Conservation (phyloP, 495 filamentous ascomycete species). For the Penicillium pancosmium region DNA sequence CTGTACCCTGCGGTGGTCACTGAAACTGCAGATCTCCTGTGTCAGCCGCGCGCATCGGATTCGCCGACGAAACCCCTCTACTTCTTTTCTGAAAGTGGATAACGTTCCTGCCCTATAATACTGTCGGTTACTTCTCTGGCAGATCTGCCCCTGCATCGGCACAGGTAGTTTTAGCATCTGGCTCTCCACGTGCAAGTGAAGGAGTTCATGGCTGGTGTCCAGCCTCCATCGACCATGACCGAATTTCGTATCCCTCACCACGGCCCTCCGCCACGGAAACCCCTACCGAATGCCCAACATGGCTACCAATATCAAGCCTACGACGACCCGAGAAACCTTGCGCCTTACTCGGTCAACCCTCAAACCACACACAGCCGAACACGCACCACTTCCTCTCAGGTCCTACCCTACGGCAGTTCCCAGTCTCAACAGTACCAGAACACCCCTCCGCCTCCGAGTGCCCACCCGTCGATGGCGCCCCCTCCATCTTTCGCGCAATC, state of each 20-base stretch:
- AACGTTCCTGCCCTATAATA: constrained; percentile 6
- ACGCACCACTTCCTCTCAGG: constrained; percentile 63
- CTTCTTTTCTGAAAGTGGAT: constrained; percentile 11
- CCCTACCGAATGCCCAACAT: constrained; percentile 30
- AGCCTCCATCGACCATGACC: constrained; percentile 43
- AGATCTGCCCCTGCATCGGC: constrained; percentile 3
- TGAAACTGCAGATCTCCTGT: constrained; percentile 27
- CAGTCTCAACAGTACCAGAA: constrained; percentile 30
- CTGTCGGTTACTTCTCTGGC: neutral
- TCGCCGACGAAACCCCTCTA: constrained; percentile 10
- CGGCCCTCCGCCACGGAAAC: constrained; percentile 40
- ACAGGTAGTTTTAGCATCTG: constrained; percentile 4
- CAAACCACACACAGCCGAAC: constrained; percentile 52
- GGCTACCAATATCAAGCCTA: constrained; percentile 39
- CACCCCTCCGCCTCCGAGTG: constrained; percentile 23
- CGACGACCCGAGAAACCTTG: constrained; percentile 32
- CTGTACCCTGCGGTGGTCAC: constrained; percentile 22
- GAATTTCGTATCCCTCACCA: constrained; percentile 47
- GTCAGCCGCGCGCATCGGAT: constrained; percentile 30
- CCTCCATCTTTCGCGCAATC: constrained; percentile 44
- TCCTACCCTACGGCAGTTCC: constrained; percentile 48
- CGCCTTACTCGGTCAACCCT: constrained; percentile 33
- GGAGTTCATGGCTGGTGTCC: constrained; percentile 34
- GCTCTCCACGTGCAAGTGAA: constrained; percentile 2
- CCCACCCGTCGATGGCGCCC: constrained; percentile 35